Evolutionary conservation across 1,139 yeast genomes (phyloP), one percentile per base, ranked within the genome.

Genomic region (Geotrichum bryndzae): DNA sequence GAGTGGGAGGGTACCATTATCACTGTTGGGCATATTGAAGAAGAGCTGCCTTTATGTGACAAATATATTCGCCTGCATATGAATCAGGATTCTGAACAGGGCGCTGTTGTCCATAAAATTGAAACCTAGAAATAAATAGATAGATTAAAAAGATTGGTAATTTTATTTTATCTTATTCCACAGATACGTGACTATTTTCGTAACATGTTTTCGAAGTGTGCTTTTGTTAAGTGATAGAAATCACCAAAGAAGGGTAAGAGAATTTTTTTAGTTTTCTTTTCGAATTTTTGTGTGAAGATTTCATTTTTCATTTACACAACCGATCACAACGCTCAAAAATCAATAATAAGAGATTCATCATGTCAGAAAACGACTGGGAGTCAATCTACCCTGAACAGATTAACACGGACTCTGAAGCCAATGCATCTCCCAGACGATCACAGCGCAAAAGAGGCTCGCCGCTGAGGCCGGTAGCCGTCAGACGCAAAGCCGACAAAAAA

Each of bases 21-120:
- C 55, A 79, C 87, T 0, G 88, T 92, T 51, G 96, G 96, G 0
- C 98, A 92, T 72, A 80, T 90, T 41, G 77, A 76, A 10, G 79
- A 80, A 51, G 92, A 87, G 69, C 79, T 87, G 4, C 88, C 90
- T 0, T 69, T 72, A 13, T 83, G 88, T 66, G 81, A 83, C 63
- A 78, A 79, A 63, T 84, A 72, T 67, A 70, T 85, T 50, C 71
- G 76, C 56, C 74, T 84, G 61, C 56, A 50, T 53, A 61, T 56
- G 3, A 68, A 70, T 55, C 22, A 50, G n/a, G 15, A 56, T 15
- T 22, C 56, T 3, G 60, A 52, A 22, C 41, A 54, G 29, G 58
- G 56, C 18, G 54, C 48, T 13, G 41, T 52, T 41, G 22, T 41
- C 13, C 48, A 41, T n/a, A 18, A 41, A 15, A n/a, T n/a, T 15